Conservation (phyloP, 495 filamentous ascomycete genomes). For the Penicillium dipodomyicola region DNA sequence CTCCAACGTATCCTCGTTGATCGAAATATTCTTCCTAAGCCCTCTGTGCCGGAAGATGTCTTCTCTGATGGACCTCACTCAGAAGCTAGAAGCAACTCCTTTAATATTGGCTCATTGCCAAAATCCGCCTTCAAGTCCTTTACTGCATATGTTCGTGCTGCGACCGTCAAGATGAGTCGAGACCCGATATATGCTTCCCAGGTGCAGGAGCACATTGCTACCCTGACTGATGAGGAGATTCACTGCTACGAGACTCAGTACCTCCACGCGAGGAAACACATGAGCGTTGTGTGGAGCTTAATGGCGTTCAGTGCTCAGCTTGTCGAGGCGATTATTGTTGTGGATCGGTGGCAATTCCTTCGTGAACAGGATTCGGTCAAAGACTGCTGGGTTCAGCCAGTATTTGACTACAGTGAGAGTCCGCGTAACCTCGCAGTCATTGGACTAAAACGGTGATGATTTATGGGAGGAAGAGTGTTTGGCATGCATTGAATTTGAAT, state of each 20-base stretch:
- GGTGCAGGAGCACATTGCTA: constrained; percentile 58
- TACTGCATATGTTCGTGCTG: constrained; percentile 72
- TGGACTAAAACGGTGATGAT: constrained; percentile 67
- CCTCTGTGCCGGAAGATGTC: constrained; percentile 37
- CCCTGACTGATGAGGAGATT: constrained; percentile 72
- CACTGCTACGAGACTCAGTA: constrained; percentile 63
- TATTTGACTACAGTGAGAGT: constrained; percentile 84
- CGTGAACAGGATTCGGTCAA: constrained; percentile 65
- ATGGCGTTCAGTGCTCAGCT: constrained; percentile 93
- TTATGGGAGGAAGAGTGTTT: background rate
- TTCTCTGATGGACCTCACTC: constrained; percentile 21
- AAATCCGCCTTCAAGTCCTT: constrained; percentile 80
- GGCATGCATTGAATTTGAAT: background rate
- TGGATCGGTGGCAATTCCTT: constrained; percentile 88
- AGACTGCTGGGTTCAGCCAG: constrained; percentile 84
- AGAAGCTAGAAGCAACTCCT: constrained; percentile 27
- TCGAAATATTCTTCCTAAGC: constrained; percentile 63
- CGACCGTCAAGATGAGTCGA: constrained; percentile 65
- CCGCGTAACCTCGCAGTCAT: constrained; percentile 87
- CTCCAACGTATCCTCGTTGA: constrained; percentile 92
- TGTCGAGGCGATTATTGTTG: constrained; percentile 83
- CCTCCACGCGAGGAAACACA: constrained; percentile 65
- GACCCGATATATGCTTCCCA: constrained; percentile 55
- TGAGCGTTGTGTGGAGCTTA: constrained; percentile 84
- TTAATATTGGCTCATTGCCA: constrained; percentile 80